Percentiles rank a stretch among this genome's conserved stretches.
Conservation (phyloP, 352 stramenopile genomes). For the Globisporangium canariense region DNA sequence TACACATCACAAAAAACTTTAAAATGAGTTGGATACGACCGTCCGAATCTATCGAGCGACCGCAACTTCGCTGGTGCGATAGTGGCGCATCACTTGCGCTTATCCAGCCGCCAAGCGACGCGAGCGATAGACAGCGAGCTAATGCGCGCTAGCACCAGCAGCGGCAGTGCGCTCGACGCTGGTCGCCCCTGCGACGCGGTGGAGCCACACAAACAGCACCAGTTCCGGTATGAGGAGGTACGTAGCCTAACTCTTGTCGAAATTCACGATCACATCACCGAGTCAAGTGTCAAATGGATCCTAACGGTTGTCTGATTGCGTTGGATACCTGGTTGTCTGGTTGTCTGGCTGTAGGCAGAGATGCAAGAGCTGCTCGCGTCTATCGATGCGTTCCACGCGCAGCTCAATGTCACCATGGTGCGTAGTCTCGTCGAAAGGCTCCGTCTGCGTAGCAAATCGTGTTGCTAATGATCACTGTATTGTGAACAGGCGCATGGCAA, state of each 20-base stretch:
- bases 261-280: too few species aligned
- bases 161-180: background rate
- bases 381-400: background rate
- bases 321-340: background rate
- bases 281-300: background rate
- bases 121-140: background rate
- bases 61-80: background rate
- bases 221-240: background rate
- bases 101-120: conserved; percentile 6
- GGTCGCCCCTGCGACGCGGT: background rate
- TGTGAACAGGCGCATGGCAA: background rate
- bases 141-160: background rate
- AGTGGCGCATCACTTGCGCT: conserved; percentile 2
- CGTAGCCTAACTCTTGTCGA: background rate
- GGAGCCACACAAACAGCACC: background rate
- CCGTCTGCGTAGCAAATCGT: too few species aligned
- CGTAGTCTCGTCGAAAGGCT: background rate
- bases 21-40: background rate
- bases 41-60: background rate
- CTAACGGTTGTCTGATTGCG: background rate
- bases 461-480: background rate
- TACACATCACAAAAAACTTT: background rate
- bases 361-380: background rate
- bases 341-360: background rate
- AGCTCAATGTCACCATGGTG: background rate